A percentile compares a stretch with the other conserved stretches of the same genome.
phyloP scores from a whole-genome alignment of 176 grass and related monocot genomes.

The Oryza rufipogon region DNA sequence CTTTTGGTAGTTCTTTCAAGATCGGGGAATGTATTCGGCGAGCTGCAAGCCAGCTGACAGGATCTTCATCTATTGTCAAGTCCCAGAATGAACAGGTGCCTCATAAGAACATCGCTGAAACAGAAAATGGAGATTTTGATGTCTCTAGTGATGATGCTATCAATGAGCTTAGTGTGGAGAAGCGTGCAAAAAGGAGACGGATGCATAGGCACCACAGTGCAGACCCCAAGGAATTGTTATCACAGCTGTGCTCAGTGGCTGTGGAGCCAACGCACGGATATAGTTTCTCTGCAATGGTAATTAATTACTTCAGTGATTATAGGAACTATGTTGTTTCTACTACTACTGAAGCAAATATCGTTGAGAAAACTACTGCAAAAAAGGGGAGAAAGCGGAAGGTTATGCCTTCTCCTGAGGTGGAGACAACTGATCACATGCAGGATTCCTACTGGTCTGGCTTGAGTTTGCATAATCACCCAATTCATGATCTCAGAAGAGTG shows the following conservation, averaged over 20 bases:
- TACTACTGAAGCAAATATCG: slow-evolving; percentile 58
- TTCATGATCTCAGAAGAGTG: slow-evolving; percentile 47
- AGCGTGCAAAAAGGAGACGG: slow-evolving; percentile 60
- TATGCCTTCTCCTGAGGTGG: slow-evolving; percentile 47
- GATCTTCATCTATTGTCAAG: slow-evolving; percentile 59
- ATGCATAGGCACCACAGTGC: slow-evolving; percentile 62
- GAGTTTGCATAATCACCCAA: slow-evolving; percentile 69
- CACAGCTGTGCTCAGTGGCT: slow-evolving; percentile 63
- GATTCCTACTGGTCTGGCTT: slow-evolving; percentile 98
- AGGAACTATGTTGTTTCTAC: slow-evolving; percentile 71
- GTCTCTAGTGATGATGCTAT: slow-evolving; percentile 71
- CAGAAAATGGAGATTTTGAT: slow-evolving; percentile 82
- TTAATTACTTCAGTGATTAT: slow-evolving; percentile 82
- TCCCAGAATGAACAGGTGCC: slow-evolving; percentile 49
- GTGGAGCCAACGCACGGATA: slow-evolving; percentile 61
- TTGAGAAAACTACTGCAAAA: slow-evolving; percentile 60
- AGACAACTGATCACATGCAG: slow-evolving; percentile 85
- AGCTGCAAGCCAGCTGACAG: slow-evolving; percentile 90
- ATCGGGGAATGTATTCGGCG: slow-evolving; percentile 93
- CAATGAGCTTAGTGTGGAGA: slow-evolving; percentile 53
- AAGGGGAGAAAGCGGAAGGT: slow-evolving; percentile 80
- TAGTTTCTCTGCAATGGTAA: slow-evolving; percentile 43
- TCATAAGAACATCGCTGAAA: slow-evolving; percentile 61
- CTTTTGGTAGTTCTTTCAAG: slow-evolving; percentile 85
- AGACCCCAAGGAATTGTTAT: slow-evolving; percentile 69